Evolutionary conservation across 2,329 filamentous ascomycete species (phyloP), one percentile per base, ranked within the genome.

Genomic region (Stagonosporopsis vannaccii): DNA sequence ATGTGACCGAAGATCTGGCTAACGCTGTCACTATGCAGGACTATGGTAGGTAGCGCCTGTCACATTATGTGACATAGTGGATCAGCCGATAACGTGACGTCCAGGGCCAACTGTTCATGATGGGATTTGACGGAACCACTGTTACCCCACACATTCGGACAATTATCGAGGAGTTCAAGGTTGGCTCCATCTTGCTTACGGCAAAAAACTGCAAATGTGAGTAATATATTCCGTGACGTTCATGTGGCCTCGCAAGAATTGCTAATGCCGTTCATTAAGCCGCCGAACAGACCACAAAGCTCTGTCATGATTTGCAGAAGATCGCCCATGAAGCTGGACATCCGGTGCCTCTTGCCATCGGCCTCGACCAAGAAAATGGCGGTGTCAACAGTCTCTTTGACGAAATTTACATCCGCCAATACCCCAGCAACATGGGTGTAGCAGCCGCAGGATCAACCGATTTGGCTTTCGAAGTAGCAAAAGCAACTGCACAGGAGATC

Each of bases 311-410:
- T 71, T 82, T 99, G 40, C 95, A 99, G 77, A 92, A 88, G 45
- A 94, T 96, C 71, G 95, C 95, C 33, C 90, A 91, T 71, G 85
- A 96, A 77, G 90, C 94, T 57, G 94, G 94, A 19, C 94, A 98
- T 75, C 89, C 90, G 3, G 89, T 94, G 2, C 95, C 95, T 2
- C 80, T 99, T 17, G 82, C 96, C 51, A 97, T 99, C 67, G 93
- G 90, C 35, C 81, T 98, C 33, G 95, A 98, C 72, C 95, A 99
- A 74, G 95, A 99, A 76, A 98, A 99, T 86, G 95, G 95, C 62
- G 93, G 94, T 3, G 94, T 97, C 75, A 98, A 97, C 79, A 97
- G 92, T 77, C 84, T 98, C 2, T 97, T 96, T 70, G 94, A 98
- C 74, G 92, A 97, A 67, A 91, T 95, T 70, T 95, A 93, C 73